These are phyloP conservation scores for Helichrysum umbraculigerum DNA, from an alignment of 129 eudicot species.

Conservation along the genomic window DNA sequence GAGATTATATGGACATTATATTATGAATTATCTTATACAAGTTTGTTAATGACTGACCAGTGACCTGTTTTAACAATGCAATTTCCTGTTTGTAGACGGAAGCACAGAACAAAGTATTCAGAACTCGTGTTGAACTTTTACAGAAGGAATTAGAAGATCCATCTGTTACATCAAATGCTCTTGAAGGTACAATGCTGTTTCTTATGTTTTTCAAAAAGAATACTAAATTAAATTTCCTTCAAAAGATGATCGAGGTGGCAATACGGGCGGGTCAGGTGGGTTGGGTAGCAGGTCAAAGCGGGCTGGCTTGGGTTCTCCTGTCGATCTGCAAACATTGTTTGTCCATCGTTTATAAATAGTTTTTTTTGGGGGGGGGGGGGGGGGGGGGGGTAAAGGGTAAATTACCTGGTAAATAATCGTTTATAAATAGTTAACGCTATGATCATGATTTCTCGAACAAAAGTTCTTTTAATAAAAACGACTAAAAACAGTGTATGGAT, in stretches of 20 bases:
- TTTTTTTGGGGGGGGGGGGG: too few species aligned
- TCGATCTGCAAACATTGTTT: neutral
- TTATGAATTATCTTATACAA: neutral
- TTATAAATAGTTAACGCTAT: neutral
- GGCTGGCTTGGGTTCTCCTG: neutral
- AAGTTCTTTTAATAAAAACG: neutral
- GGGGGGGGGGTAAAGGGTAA: too few species aligned
- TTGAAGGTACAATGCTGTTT: slow-evolving; percentile 44
- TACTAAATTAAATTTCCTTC: neutral
- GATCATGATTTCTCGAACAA: neutral
- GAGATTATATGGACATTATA: neutral
- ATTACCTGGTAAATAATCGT: too few species aligned
- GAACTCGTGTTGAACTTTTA: slow-evolving; percentile 49
- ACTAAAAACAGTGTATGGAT: neutral
- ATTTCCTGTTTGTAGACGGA: slow-evolving; percentile 43
- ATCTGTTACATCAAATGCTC: slow-evolving; percentile 39
- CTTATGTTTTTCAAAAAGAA: neutral
- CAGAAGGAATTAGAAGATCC: slow-evolving; percentile 43
- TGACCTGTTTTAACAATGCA: slow-evolving; percentile 11
- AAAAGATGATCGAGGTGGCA: neutral
- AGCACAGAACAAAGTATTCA: slow-evolving; percentile 39
- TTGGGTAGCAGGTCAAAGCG: neutral
- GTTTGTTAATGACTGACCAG: neutral
- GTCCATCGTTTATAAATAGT: neutral
- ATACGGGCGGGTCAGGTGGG: neutral